These are phyloP conservation scores for Phallus indusiatus DNA, from an alignment of 768 basidiomycete species.

Conservation along the genomic window DNA sequence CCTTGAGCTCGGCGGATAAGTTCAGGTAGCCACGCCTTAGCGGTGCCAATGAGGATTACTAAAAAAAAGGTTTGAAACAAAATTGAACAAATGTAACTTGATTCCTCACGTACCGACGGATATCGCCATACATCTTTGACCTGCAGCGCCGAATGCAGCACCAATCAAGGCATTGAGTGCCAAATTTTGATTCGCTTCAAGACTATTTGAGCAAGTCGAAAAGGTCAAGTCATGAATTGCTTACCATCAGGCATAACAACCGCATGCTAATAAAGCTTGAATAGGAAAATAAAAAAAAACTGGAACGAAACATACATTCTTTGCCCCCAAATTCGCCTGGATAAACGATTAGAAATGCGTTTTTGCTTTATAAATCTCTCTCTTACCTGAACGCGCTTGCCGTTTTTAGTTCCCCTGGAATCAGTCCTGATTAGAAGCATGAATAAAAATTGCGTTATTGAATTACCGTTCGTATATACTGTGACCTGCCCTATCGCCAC, in stretches of 20 bases:
- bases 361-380: not conserved
- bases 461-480: conserved; percentile 80
- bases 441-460: not conserved
- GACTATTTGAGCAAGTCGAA: not conserved
- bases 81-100: not conserved
- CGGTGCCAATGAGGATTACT: conserved; percentile 68
- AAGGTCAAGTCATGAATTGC: conserved; percentile 12
- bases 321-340: conserved; percentile 83
- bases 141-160: conserved; percentile 94
- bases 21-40: conserved; percentile 70
- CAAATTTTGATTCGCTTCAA: conserved; percentile 75
- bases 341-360: not conserved
- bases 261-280: conserved; percentile 38
- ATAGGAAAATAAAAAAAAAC: too few species aligned
- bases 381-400: conserved; percentile 76
- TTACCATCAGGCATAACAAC: conserved; percentile 89
- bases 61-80: not conserved
- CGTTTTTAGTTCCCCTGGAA: conserved; percentile 61
- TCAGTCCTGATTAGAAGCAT: not conserved
- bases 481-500: conserved; percentile 84
- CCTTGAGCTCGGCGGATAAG: conserved; percentile 71
- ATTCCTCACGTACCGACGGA: conserved; percentile 59
- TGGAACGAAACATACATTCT: conserved; percentile 39
- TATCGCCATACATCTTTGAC: conserved; percentile 95
- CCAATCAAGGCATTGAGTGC: conserved; percentile 88